Conservation (phyloP, 768 basidiomycete species). For the Trametes cinnabarina region DNA sequence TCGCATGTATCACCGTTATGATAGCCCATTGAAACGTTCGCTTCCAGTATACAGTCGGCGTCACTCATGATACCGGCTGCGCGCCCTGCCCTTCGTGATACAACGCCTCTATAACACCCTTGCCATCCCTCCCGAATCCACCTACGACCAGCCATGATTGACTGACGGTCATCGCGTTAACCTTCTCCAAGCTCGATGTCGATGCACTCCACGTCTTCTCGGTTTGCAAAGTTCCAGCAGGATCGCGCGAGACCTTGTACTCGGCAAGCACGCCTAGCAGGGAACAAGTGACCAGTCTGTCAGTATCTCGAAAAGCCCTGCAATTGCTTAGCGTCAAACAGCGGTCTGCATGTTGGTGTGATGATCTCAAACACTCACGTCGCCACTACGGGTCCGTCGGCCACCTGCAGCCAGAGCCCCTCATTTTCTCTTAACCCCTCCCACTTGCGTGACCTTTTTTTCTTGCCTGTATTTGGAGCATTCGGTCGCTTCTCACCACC, state of each 20-base stretch:
- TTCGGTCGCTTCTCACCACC: conserved; percentile 55
- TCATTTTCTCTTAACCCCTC: conserved; percentile 56
- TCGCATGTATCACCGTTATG: no score
- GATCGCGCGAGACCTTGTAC: conserved; percentile 43
- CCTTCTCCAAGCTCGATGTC: conserved; percentile 50
- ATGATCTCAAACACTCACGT: conserved; percentile 47
- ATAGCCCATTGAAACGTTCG: no score
- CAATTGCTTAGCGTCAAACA: not conserved
- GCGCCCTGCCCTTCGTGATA: not conserved
- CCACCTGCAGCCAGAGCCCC: conserved; percentile 48
- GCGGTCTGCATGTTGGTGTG: not conserved
- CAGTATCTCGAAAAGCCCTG: conserved; percentile 51
- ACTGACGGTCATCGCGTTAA: conserved; percentile 57
- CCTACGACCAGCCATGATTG: conserved; percentile 54
- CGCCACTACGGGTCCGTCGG: conserved; percentile 73
- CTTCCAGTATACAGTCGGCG: not conserved
- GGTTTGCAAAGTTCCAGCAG: conserved; percentile 39
- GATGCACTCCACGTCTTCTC: conserved; percentile 47
- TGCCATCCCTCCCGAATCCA: conserved; percentile 56
- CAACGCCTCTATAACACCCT: conserved; percentile 68
- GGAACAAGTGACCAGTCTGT: conserved; percentile 53
- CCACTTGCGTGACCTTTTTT: conserved; percentile 67
- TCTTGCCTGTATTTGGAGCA: conserved; percentile 24
- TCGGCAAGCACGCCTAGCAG: conserved; percentile 57
- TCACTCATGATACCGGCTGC: not conserved